Percentiles rank a stretch among this genome's conserved stretches.
These are phyloP conservation scores for Annulohypoxylon stygium DNA, from an alignment of 495 filamentous ascomycete species.

Conservation along the genomic window DNA sequence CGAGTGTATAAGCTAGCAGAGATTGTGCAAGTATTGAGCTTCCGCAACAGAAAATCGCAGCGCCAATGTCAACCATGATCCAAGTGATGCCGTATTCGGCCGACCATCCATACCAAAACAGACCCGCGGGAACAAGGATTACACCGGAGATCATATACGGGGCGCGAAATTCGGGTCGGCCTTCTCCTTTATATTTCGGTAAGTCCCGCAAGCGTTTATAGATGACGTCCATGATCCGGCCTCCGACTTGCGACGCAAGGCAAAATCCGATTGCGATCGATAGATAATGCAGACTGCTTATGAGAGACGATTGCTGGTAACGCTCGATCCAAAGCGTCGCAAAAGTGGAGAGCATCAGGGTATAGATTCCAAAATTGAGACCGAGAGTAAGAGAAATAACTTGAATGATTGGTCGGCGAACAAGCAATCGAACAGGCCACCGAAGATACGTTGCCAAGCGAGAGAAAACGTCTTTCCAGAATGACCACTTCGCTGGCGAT, in stretches of 20 bases:
- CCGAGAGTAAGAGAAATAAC: slow-evolving; percentile 61
- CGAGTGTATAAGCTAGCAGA: slow-evolving; percentile 71
- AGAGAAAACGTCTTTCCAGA: slow-evolving; percentile 36
- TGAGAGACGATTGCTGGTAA: slow-evolving; percentile 64
- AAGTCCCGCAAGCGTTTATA: slow-evolving; percentile 18
- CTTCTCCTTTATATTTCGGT: slow-evolving; percentile 58
- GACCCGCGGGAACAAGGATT: slow-evolving; percentile 58
- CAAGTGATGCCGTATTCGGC: slow-evolving; percentile 64
- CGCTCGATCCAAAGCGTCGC: slow-evolving; percentile 67
- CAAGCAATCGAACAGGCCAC: slow-evolving; percentile 71
- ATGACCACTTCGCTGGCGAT: slow-evolving; percentile 15
- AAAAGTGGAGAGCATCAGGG: slow-evolving; percentile 71
- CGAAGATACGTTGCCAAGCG: slow-evolving; percentile 63
- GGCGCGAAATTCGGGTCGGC: slow-evolving; percentile 70
- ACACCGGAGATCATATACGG: slow-evolving; percentile 69
- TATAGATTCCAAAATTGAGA: slow-evolving; percentile 68
- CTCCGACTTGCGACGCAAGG: slow-evolving; percentile 62
- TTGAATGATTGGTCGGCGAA: slow-evolving; percentile 71
- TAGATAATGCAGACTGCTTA: slow-evolving; percentile 70
- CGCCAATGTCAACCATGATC: slow-evolving; percentile 70
- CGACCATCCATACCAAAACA: slow-evolving; percentile 80
- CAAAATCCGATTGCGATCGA: slow-evolving; percentile 69
- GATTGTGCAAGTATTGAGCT: slow-evolving; percentile 71
- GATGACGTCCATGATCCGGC: slow-evolving; percentile 47
- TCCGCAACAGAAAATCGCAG: slow-evolving; percentile 67